phyloP scores from a whole-genome alignment of 2,329 filamentous ascomycete species.

The Penicillium sp. region DNA sequence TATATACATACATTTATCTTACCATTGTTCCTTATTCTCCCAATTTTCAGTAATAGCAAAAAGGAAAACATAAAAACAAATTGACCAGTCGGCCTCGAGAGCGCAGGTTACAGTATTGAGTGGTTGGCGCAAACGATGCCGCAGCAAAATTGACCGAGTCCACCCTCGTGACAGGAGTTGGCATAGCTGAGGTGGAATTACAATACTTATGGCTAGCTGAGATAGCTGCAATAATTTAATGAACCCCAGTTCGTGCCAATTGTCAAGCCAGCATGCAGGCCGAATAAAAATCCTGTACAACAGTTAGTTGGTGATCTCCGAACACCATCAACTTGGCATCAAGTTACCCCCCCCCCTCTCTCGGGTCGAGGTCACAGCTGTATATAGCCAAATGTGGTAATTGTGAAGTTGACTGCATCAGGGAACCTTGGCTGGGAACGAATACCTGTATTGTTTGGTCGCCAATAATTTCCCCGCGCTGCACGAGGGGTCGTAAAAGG shows the following conservation, averaged over 20 bases:
- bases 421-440: background rate
- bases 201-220: background rate
- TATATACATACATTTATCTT: background rate
- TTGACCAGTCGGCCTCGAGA: background rate
- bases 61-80: background rate
- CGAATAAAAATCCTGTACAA: background rate
- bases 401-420: background rate
- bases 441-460: background rate
- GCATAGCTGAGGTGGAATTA: background rate
- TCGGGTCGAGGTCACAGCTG: background rate
- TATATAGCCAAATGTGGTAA: background rate
- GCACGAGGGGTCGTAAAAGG: background rate
- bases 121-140: background rate
- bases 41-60: no score
- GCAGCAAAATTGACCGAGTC: background rate
- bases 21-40: background rate
- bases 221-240: background rate
- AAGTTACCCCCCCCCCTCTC: no score
- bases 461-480: background rate
- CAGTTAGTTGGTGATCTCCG: background rate
- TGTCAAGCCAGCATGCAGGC: background rate
- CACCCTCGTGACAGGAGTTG: no score
- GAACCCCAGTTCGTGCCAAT: background rate
- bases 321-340: background rate
- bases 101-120: background rate